Evolutionary conservation across 1,139 yeast genomes (phyloP).

Genomic region (Saccharomyces uvarum): DNA sequence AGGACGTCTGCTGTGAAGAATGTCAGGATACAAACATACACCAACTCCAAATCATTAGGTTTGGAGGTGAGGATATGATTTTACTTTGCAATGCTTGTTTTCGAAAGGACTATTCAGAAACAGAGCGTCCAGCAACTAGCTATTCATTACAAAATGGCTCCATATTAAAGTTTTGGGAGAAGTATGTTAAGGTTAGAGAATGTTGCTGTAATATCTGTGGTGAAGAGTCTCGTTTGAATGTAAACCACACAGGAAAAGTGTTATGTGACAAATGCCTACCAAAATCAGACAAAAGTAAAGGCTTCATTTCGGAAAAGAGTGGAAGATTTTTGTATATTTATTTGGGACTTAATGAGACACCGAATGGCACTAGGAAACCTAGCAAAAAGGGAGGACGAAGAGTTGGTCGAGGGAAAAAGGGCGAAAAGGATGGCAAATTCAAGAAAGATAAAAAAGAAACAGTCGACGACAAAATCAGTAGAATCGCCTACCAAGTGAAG

Average conservation of each 20-base stretch:
- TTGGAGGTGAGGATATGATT: conserved; percentile 50
- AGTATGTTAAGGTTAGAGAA: conserved; percentile 45
- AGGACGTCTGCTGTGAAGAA: conserved; percentile 47
- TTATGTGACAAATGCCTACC: conserved; percentile 40
- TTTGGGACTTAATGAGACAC: conserved; percentile 43
- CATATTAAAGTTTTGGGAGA: conserved; percentile 41
- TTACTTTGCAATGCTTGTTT: conserved; percentile 45
- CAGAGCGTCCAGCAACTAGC: conserved; percentile 42
- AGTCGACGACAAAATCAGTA: conserved; percentile 21
- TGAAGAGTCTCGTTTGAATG: conserved; percentile 37
- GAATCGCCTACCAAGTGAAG: conserved; percentile 21
- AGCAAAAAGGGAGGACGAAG: conserved; percentile 2
- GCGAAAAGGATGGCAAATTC: conserved; percentile 8
- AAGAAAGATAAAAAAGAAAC: conserved; percentile 15
- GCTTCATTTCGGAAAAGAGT: conserved; percentile 41
- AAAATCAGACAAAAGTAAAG: conserved; percentile 17
- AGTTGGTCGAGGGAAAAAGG: conserved; percentile 18
- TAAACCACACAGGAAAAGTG: conserved; percentile 33
- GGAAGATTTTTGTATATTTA: conserved; percentile 43
- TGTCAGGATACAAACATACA: conserved; percentile 51
- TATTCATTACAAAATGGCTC: conserved; percentile 51
- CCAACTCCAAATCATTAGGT: conserved; percentile 44
- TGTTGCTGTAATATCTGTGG: conserved; percentile 43
- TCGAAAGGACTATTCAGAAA: conserved; percentile 31
- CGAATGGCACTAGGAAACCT: conserved; percentile 8